Base-by-base conservation (phyloP, 1,139 yeast genomes). In the Keqinozyma sinolaborantium region DNA sequence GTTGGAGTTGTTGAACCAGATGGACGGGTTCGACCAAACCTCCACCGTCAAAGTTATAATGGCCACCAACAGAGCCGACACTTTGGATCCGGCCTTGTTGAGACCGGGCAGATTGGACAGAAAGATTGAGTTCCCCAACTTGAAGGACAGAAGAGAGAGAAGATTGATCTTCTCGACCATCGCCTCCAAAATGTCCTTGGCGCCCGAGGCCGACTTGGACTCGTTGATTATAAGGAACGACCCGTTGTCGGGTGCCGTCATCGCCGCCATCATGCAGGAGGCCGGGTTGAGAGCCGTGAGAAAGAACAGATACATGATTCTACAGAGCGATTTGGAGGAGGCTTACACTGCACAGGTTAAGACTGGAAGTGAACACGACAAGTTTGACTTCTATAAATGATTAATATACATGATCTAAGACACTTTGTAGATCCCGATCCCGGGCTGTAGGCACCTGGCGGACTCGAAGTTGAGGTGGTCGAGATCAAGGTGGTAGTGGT, bases 181-280 rank as follows among this genome's bases (percentile, higher is more conserved):
- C 58, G 97, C 98, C n/a, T 75, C 95, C 11, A 87, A 85, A 53
- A 94, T 94, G 99, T 85, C 97, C 2, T 73, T 94, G 45, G 95
- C 98, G 4, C 98, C 98, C 18, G 99, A 94, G 60, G 95, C 80
- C 33, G 99, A 94, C 56, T 74, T 94, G 51, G 98, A 94, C 62
- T 83, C 97, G 16, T 75, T 94, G 47, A 92, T 94, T 48, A 79
- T 88, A 50, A 83, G 98, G 60, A 94, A 94, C 56, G 98, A 92
- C 57, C 96, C 98, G 26, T 72, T 94, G 40, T 85, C 96, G 25
- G 99, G 99, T 51, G 98, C 99, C 5, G 79, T 90, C 38, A 94
- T 94, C 56, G 97, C 98, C 20, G 98, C 98, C 16, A 92, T 94
- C 48, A 92, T 94, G 98, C 98, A 94, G 73, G 99, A 94, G 64